phyloP scores from a whole-genome alignment of 2,329 filamentous ascomycete species.

The Metarhizium brunneum region DNA sequence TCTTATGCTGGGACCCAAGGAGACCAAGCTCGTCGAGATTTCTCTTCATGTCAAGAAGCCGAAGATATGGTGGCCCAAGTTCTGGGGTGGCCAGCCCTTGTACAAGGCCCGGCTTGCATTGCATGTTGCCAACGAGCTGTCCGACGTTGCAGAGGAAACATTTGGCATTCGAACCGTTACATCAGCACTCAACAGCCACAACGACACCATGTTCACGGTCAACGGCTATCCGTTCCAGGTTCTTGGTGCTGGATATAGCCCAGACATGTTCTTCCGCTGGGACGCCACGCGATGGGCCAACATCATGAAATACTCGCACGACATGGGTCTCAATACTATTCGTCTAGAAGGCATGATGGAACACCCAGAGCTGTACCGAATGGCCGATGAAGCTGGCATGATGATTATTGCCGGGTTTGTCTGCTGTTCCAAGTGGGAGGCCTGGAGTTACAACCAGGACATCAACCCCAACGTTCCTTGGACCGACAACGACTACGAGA shows the following conservation, averaged over 20 bases:
- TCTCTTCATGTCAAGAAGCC: constrained; percentile 30
- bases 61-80: constrained; percentile 51
- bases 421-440: constrained; percentile 61
- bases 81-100: constrained; percentile 48
- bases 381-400: constrained; percentile 49
- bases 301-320: constrained; percentile 44
- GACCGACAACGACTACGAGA: constrained; percentile 43
- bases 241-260: constrained; percentile 48
- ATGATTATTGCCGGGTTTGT: constrained; percentile 58
- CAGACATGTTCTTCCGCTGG: constrained; percentile 55
- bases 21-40: constrained; percentile 27
- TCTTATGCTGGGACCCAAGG: constrained; percentile 27
- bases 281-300: constrained; percentile 34
- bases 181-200: constrained; percentile 37
- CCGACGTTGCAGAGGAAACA: constrained; percentile 16
- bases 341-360: constrained; percentile 57
- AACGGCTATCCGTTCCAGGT: constrained; percentile 52
- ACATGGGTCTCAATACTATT: constrained; percentile 54
- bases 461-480: constrained; percentile 31
- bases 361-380: constrained; percentile 49
- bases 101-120: constrained; percentile 28
- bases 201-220: constrained; percentile 46
- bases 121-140: constrained; percentile 18
- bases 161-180: constrained; percentile 31
- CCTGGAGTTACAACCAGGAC: constrained; percentile 51